Evolutionary conservation across 331 rosid genomes (phyloP), one percentile per base, ranked within the genome.

Genomic region (Quercus lobata): DNA sequence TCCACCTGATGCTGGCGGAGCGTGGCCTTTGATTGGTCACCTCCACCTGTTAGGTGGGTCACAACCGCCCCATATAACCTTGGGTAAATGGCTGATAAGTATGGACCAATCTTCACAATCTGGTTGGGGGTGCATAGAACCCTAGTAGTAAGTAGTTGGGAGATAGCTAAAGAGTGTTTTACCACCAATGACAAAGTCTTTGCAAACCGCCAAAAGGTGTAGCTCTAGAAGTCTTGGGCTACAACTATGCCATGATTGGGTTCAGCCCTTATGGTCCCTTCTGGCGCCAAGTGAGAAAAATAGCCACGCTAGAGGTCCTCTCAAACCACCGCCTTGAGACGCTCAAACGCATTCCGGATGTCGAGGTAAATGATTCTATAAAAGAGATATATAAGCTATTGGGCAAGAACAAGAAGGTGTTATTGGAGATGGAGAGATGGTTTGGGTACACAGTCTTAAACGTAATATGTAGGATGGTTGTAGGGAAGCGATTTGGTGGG

Each of bases 1-100:
- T 11, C 84, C 90, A 1, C 90, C 85, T 1, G 76, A 85, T 81
- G 89, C 79, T 4, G n/a, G 44, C 0, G 87, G 93, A 0, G 87
- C 79, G 3, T 85, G 83, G 88, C 93, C 91, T 0, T 24, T 89
- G n/a, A 83, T 87, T 17, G 91, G 93, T 5, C 93, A 89, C 68
- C 85, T 87, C 44, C 83, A 68, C 70, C 85, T 76, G 0, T 15
- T 84, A 21, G 24, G 46, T 7, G 78, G 86, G 0, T 5, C 80
- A 12, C 11, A 83, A 1, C 44, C 79, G 30, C 78, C 80, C 27
- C 83, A 79, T 49, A 16, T 77, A 1, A 83, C 34, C 10, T 60
- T 89, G 29, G 88, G 82, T 27, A 24, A 78, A 76, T 89, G 81
- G 90, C 90, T 0, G 86, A 88, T 53, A 86, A 83, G 65, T 72